Evolutionary conservation across 73 alveolate species (phyloP).

Genomic region (Paramecium sonneborni): DNA sequence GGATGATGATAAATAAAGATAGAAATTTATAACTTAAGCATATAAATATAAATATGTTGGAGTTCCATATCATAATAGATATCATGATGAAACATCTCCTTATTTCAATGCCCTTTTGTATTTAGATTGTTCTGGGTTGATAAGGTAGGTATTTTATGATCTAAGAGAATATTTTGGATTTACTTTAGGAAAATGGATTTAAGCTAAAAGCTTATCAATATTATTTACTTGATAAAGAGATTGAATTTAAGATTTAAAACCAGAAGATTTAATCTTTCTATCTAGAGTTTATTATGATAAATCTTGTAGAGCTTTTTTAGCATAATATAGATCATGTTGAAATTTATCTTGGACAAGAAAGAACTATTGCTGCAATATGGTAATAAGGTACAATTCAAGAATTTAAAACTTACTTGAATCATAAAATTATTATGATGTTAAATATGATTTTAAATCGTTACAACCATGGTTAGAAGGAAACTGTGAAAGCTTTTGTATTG

Average conservation of each 20-base stretch:
- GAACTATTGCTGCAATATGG: conserved; percentile 88
- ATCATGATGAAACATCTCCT: conserved; percentile 62
- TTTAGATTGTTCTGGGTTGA: conserved; percentile 95
- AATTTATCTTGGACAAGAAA: conserved; percentile 78
- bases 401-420: conserved; percentile 89
- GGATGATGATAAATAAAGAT: conserved; percentile 67
- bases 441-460: conserved; percentile 87
- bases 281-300: conserved; percentile 86
- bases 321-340: conserved; percentile 98
- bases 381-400: conserved; percentile 84
- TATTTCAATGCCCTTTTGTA: conserved; percentile 75
- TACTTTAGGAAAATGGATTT: conserved; percentile 93
- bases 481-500: conserved; percentile 75
- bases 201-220: conserved; percentile 93
- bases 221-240: conserved; percentile 83
- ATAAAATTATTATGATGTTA: conserved; percentile 84
- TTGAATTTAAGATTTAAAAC: conserved; percentile 78
- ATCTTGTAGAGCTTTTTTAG: conserved; percentile 76
- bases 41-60: conserved; percentile 88
- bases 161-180: conserved; percentile 94
- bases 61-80: conserved; percentile 84
- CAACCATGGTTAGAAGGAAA: conserved; percentile 94
- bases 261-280: conserved; percentile 93
- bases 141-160: conserved; percentile 82
- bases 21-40: conserved; percentile 85